Evolutionary conservation across 202 grass and related monocot species (phyloP), one percentile per base, ranked within the genome.

Genomic region (Dendrocalamus latiflorus): DNA sequence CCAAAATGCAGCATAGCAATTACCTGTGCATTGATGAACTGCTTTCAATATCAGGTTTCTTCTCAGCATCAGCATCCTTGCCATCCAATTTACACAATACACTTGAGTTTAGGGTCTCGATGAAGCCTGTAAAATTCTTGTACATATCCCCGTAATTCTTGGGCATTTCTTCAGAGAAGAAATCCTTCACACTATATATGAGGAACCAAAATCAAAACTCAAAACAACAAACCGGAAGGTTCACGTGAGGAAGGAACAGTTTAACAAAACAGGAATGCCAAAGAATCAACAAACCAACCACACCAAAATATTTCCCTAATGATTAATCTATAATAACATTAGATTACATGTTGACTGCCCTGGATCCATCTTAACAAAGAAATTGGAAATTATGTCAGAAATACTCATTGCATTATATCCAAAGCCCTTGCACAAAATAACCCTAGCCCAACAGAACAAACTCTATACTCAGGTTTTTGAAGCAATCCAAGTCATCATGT

Each of bases 71-170:
- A 57, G 65, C 36, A 71, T 72, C 71, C 58, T 70, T 80, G 39
- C 70, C 88, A 71, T 90, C 83, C 55, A 96, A 71, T 84, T 99
- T 94, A 44, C 77, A 41, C 44, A 99, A 44, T 16, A 93, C 45
- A 76, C 56, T 48, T 58, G 91, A 88, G 72, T 91, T 90, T 38
- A 99, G 60, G 39, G 39, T 90, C 8, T 92, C 78, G 56, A 96
- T 81, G 24, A 99, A 86, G 61, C 67, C 88, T 30, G 91, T 53
- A 49, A 96, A 88, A 86, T 99, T 92, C 83, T 94, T 96, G 88
- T 99, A 99, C 85, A 92, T 87, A n/a, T 94, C 84, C 62, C 74
- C 75, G 15, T 89, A 94, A 86, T 96, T 99, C 77, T 92, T 99
- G 8, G 78, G 61, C 68, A n/a, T n/a, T 73, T 83, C 54, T 7